These are phyloP conservation scores for Prunus campanulata DNA, from an alignment of 306 rosid genomes.

Conservation along the genomic window DNA sequence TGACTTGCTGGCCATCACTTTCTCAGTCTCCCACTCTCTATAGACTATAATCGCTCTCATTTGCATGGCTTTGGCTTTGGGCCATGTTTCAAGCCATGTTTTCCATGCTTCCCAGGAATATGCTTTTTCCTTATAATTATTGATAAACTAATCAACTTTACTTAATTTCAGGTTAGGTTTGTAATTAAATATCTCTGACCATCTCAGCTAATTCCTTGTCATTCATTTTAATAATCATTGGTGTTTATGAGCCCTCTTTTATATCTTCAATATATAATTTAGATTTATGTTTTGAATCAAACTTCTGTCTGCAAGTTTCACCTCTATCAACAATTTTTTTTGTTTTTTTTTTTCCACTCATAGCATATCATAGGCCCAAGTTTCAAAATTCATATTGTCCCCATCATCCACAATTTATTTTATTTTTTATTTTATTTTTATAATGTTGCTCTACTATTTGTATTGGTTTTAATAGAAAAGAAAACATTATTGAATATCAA, in stretches of 20 bases:
- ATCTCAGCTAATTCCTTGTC: constrained; percentile 1
- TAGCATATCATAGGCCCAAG: not conserved
- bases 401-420: not conserved
- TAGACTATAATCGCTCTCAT: not conserved
- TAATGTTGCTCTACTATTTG: not conserved
- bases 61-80: not conserved
- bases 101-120: not conserved
- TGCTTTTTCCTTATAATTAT: not conserved
- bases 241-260: not conserved
- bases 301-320: not conserved
- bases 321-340: not conserved
- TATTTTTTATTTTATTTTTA: not conserved
- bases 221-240: not conserved
- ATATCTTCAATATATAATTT: not conserved
- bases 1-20: constrained; percentile 8
- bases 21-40: not conserved
- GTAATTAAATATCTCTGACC: not conserved
- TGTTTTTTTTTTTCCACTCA: not conserved
- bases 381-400: not conserved
- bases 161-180: not conserved
- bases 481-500: not conserved
- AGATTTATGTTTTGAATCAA: not conserved
- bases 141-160: not conserved
- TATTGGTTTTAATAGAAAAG: not conserved
- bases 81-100: not conserved